Conservation (phyloP, 2,329 filamentous ascomycete species). For the Daldinia sp. region DNA sequence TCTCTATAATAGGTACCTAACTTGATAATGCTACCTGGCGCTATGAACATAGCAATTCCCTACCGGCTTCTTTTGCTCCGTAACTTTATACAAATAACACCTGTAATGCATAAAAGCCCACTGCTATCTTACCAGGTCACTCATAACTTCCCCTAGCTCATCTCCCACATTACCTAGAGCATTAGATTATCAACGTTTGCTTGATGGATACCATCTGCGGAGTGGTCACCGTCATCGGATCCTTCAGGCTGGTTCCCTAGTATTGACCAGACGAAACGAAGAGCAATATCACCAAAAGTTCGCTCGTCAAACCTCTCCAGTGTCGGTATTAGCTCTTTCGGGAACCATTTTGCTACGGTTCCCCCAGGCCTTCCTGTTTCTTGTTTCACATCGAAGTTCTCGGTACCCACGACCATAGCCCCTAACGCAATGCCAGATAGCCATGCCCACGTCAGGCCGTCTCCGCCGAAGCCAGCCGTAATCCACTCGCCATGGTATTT, state of each 20-base stretch:
- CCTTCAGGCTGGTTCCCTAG: background rate
- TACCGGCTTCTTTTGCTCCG: background rate
- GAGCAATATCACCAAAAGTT: slow-evolving; percentile 53
- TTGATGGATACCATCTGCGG: background rate
- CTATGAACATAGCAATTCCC: background rate
- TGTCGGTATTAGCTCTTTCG: slow-evolving; percentile 53
- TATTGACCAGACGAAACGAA: slow-evolving; percentile 19
- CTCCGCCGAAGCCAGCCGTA: slow-evolving; percentile 63
- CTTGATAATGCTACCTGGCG: no score
- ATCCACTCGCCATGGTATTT: slow-evolving; percentile 60
- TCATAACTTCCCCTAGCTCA: no score
- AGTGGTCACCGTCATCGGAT: background rate
- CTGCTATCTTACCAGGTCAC: background rate
- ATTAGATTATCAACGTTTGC: background rate
- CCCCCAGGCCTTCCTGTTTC: slow-evolving; percentile 55
- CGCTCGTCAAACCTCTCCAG: slow-evolving; percentile 53
- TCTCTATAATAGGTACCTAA: background rate
- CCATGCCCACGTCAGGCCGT: slow-evolving; percentile 68
- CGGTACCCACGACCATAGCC: slow-evolving; percentile 59
- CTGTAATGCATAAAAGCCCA: background rate
- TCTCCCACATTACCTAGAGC: background rate
- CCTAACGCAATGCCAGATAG: slow-evolving; percentile 62
- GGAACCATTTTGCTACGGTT: slow-evolving; percentile 57
- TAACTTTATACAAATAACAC: background rate
- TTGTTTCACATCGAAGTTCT: slow-evolving; percentile 49